Base-by-base conservation (phyloP, 768 basidiomycete genomes). In the Suillus sp. region DNA sequence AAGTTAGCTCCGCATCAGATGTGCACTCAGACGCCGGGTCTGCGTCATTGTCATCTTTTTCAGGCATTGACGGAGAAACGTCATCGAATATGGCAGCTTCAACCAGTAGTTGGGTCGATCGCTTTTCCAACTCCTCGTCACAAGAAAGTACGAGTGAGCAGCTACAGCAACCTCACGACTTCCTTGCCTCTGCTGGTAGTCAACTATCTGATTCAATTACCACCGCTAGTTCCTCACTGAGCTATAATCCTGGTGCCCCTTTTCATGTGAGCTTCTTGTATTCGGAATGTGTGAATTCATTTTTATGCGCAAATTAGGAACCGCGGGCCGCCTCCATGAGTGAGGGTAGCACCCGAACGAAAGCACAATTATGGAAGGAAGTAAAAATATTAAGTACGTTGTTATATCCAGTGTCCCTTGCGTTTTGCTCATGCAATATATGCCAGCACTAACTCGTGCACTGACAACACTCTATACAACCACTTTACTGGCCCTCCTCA, bases 311-410 rank as follows among this genome's bases (percentile, higher is more conserved):
- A 27, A 20, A 42, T 25, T 25, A 57, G 54, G 32, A 48, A 47
- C 16, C 55, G 58, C 22, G 7, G 40, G 9, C 58, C 11, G 42
- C 42, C 14, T 66, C 68, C 1, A 51, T 47, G 8, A 43, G 54
- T 4, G 67, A 70, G 20, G 66, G 62, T 47, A 64, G 66, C 47
- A 76, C 78, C 30, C 80, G 84, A 65, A 87, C 84, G n/a, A 95
- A 90, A 72, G 85, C 83, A 1, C 90, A 96, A 69, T 79, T 99
- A 8, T 99, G 96, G 96, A 88, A 88, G 62, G 94, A 97, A 75
- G 84, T 97, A 42, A 98, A 97, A 74, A 84, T 95, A 66, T 86
- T 96, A 37, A 88, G 93, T 90, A 70, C 54, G 84, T 45, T 3
- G 54, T 60, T 34, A 11, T 22, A 51, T 54, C 20, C n/a, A 47